Evolutionary conservation across 805 yeast genomes (phyloP), one percentile per base, ranked within the genome.

Genomic region (Kluyveromyces starmeri): DNA sequence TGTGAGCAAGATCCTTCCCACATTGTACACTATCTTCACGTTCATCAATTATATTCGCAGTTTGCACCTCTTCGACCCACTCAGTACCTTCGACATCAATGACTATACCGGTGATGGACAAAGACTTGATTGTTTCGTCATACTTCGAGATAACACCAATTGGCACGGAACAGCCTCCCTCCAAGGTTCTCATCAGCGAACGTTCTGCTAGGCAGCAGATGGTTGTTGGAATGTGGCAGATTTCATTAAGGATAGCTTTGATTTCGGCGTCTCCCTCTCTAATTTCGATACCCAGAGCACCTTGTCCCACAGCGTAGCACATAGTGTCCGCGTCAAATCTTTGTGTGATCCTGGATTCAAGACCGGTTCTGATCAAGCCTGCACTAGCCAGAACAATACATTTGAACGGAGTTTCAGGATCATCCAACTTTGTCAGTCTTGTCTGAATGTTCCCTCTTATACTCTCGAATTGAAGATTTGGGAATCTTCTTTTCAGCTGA

Each of bases 251-350:
- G 13, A 88, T 66, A 36, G 68, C 58, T 46, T 63, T 63, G 59
- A 83, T 72, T 32, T 65, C 62, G 5, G 58, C 50, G 57, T 92
- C 95, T 39, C 69, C 71, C 39, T 70, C 70, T 48, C 94, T 71
- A 45, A 89, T 83, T 62, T 92, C 98, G 18, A 92, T 65, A 13
- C 97, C 98, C 28, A 92, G 61, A 0, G 97, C 97, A 43, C 98
- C 98, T 64, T 92, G 98, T n/a, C 98, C 98, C 29, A 92, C 96
- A 1, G 98, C 96, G 55, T 89, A 83, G 54, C 77, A 81, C 95
- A 89, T 83, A 36, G 79, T 83, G 21, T 83, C 81, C 4, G 76
- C 68, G 37, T 78, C 74, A 42, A 92, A 67, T 44, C 67, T 70
- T 42, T 71, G 67, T 5, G 95, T 77, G 52, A 92, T 85, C 56